These are phyloP conservation scores for Colletotrichum sp. DNA, from an alignment of 2,329 filamentous ascomycete genomes.

Conservation along the genomic window DNA sequence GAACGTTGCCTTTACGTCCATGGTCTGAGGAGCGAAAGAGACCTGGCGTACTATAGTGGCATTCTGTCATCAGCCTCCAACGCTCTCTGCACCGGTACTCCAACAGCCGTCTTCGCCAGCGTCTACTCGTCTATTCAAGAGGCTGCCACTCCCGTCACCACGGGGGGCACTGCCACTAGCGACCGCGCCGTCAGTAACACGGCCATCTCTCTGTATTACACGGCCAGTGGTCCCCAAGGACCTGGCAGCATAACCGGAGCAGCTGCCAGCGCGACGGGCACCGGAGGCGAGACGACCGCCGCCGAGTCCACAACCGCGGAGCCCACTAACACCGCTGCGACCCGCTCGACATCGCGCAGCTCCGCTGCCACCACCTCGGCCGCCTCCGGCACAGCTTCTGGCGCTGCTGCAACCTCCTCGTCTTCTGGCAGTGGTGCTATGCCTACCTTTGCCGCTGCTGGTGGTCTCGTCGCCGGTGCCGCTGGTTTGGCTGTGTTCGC, in stretches of 20 bases:
- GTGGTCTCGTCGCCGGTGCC: conserved; percentile 25
- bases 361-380: background rate
- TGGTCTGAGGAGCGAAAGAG: conserved; percentile 39
- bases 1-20: conserved; percentile 44
- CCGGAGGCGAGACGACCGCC: conserved; percentile 5
- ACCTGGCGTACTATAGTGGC: conserved; percentile 33
- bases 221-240: conserved; percentile 38
- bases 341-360: background rate
- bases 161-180: conserved; percentile 30
- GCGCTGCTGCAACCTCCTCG: background rate
- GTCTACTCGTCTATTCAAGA: conserved; percentile 35
- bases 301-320: background rate
- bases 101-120: conserved; percentile 36
- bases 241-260: conserved; percentile 46
- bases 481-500: conserved; percentile 31
- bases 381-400: background rate
- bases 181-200: conserved; percentile 40
- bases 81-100: conserved; percentile 39
- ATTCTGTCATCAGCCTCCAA: conserved; percentile 39
- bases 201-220: conserved; percentile 48
- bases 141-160: conserved; percentile 30
- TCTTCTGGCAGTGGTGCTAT: conserved; percentile 25
- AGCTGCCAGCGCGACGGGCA: conserved; percentile 38
- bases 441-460: conserved; percentile 28
- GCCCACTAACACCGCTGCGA: background rate